Conservation (phyloP, 805 yeast genomes). For the Ogataea pignaliae region DNA sequence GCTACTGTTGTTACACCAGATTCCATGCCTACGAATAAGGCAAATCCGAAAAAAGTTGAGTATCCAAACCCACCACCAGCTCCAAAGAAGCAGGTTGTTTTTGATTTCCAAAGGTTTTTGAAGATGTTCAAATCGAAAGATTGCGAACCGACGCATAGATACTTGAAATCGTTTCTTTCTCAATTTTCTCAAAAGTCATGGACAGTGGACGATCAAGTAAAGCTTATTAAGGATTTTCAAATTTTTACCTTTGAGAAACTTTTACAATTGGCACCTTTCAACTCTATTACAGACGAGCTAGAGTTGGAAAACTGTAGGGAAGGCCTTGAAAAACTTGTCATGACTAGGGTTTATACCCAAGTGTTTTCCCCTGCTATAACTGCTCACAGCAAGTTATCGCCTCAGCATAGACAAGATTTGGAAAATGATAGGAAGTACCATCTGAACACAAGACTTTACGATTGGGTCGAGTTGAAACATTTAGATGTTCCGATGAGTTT, state of each 20-base stretch:
- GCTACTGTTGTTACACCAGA: background rate
- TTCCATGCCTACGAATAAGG: background rate
- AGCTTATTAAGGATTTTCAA: conserved; percentile 74
- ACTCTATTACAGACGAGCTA: conserved; percentile 49
- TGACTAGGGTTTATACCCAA: conserved; percentile 76
- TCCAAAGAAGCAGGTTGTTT: conserved; percentile 35
- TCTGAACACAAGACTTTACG: conserved; percentile 22
- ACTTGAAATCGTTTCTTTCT: conserved; percentile 75
- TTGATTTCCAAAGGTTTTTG: conserved; percentile 82
- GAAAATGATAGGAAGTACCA: conserved; percentile 61
- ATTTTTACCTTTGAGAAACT: conserved; percentile 64
- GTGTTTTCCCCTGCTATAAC: conserved; percentile 68
- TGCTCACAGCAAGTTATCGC: conserved; percentile 39
- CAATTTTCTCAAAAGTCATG: conserved; percentile 71
- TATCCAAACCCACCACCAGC: conserved; percentile 29
- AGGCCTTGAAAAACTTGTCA: conserved; percentile 87
- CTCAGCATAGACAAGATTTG: conserved; percentile 60
- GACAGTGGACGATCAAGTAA: conserved; percentile 73
- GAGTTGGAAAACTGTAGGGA: conserved; percentile 73
- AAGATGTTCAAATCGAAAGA: conserved; percentile 62
- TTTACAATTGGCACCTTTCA: conserved; percentile 65
- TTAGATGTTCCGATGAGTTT: conserved; percentile 64
- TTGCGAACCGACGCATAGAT: conserved; percentile 87
- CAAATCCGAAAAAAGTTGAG: conserved; percentile 8
- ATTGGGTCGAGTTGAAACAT: conserved; percentile 69